Conservation (phyloP, 2,329 filamentous ascomycete genomes). For the Aspergillus sp. region DNA sequence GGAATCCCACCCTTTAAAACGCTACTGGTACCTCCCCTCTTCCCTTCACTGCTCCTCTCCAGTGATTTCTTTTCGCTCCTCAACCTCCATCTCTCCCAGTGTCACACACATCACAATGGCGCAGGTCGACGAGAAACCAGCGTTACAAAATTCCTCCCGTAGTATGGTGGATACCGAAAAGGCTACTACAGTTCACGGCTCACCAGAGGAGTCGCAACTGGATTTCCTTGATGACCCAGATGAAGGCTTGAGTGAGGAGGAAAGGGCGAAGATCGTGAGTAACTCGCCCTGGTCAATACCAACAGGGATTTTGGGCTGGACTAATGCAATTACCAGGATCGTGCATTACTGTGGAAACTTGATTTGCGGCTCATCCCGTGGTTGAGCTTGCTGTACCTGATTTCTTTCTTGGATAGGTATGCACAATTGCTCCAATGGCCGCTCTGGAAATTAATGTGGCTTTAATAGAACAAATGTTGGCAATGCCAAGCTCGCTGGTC, state of each 20-base stretch:
- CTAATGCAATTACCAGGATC: conserved; percentile 38
- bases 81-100: not conserved
- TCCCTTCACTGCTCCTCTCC: not conserved
- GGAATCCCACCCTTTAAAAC: not conserved
- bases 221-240: conserved; percentile 56
- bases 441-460: not conserved
- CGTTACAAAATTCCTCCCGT: not conserved
- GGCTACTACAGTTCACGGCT: conserved; percentile 4
- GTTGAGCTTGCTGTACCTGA: conserved; percentile 50
- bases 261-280: conserved; percentile 62
- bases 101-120: conserved; percentile 13
- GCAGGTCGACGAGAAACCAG: conserved; percentile 16
- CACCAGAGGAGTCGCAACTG: conserved; percentile 15
- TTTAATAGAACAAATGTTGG: conserved; percentile 68
- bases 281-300: not conserved
- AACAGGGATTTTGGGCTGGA: not conserved
- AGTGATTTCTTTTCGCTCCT: not conserved
- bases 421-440: not conserved
- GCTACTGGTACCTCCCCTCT: not conserved
- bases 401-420: conserved; percentile 44
- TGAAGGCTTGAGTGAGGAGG: conserved; percentile 63
- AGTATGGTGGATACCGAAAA: conserved; percentile 27
- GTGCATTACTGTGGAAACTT: conserved; percentile 47
- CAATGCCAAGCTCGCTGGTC: conserved; percentile 64
- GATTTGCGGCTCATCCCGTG: conserved; percentile 50